Percentiles rank a stretch among this genome's conserved stretches.
Conservation (phyloP, 2,329 filamentous ascomycete genomes). For the Aspergillus flavus region DNA sequence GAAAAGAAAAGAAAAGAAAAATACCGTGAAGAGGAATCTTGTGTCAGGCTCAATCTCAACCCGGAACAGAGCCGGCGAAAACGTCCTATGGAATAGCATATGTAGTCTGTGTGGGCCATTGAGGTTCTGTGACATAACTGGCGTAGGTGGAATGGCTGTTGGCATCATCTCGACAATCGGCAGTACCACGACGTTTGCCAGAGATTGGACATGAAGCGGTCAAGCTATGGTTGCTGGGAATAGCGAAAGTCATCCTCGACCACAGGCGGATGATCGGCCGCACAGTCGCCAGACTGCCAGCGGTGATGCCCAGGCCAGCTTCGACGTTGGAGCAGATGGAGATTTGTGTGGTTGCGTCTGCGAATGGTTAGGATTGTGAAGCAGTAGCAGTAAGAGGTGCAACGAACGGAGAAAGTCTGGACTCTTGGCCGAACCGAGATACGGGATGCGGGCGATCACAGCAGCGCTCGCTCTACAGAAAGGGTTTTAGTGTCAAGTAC, state of each 20-base stretch:
- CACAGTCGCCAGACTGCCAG: slow-evolving; percentile 16
- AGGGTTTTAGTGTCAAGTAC: not conserved
- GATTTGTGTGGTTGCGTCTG: slow-evolving; percentile 47
- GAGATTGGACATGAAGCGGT: not conserved
- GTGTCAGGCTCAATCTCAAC: not conserved
- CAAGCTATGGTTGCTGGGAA: not conserved
- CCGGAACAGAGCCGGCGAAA: not conserved
- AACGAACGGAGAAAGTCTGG: slow-evolving; percentile 29
- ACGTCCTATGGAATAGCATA: not conserved
- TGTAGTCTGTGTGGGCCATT: too few species aligned
- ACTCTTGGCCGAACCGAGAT: slow-evolving; percentile 17
- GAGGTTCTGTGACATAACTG: not conserved
- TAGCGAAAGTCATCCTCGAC: not conserved
- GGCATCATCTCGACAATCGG: not conserved
- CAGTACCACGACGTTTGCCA: not conserved
- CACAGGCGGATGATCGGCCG: slow-evolving; percentile 29
- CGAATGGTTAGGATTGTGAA: not conserved
- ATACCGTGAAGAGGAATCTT: not conserved
- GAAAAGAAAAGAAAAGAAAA: too few species aligned
- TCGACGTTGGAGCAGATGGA: slow-evolving; percentile 42
- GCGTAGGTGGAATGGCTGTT: not conserved
- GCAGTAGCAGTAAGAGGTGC: too few species aligned
- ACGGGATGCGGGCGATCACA: slow-evolving; percentile 26
- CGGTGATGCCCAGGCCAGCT: slow-evolving; percentile 40
- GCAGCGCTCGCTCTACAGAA: slow-evolving; percentile 24